These are phyloP conservation scores for Acephala macrosclerotiorum DNA, from an alignment of 2,329 filamentous ascomycete species.

Conservation along the genomic window DNA sequence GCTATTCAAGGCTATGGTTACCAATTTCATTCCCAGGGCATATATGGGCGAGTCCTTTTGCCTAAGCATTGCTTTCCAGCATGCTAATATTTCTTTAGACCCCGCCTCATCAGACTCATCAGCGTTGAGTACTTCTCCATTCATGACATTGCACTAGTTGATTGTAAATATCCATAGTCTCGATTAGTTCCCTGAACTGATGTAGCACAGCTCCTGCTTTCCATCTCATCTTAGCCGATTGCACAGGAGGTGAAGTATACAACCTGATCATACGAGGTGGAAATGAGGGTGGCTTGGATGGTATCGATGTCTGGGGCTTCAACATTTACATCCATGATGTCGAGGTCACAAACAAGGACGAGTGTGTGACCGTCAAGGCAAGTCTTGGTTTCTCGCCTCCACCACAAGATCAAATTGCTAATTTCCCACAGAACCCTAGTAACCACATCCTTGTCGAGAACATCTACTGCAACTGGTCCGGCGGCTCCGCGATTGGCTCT, in stretches of 20 bases:
- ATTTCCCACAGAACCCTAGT: slow-evolving; percentile 54
- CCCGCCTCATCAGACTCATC: slow-evolving; percentile 34
- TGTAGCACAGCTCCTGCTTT: slow-evolving; percentile 29
- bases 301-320: slow-evolving; percentile 59
- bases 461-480: slow-evolving; percentile 67
- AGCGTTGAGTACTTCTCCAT: slow-evolving; percentile 35
- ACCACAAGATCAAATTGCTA: slow-evolving; percentile 10
- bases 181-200: background rate
- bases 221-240: slow-evolving; percentile 58
- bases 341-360: slow-evolving; percentile 68
- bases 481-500: slow-evolving; percentile 64
- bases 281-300: slow-evolving; percentile 59
- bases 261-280: slow-evolving; percentile 60
- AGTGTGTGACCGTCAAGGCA: slow-evolving; percentile 63
- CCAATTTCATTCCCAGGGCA: slow-evolving; percentile 48
- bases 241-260: slow-evolving; percentile 59
- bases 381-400: slow-evolving; percentile 36
- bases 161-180: slow-evolving; percentile 27
- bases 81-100: slow-evolving; percentile 35
- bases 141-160: slow-evolving; percentile 37
- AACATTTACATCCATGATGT: slow-evolving; percentile 67
- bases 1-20: slow-evolving; percentile 62
- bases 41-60: slow-evolving; percentile 33
- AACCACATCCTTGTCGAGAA: slow-evolving; percentile 65
- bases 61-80: background rate